Conservation (phyloP, 495 filamentous ascomycete genomes). For the Pyronema domesticum region DNA sequence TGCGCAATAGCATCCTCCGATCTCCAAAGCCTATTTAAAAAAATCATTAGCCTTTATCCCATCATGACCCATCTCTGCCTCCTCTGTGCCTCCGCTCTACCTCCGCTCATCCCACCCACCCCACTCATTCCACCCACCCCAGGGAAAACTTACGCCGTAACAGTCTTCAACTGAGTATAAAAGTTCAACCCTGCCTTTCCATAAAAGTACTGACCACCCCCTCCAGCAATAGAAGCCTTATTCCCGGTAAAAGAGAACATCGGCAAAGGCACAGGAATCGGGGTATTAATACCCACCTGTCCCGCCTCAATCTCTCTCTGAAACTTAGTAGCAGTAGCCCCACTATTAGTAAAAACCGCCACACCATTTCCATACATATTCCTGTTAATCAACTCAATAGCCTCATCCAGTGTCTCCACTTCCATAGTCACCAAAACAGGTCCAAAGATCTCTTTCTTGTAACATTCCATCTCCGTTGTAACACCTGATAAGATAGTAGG, state of each 20-base stretch:
- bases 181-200: constrained; percentile 81
- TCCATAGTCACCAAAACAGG: constrained; percentile 80
- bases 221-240: constrained; percentile 88
- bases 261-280: constrained; percentile 58
- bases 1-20: constrained; percentile 63
- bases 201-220: constrained; percentile 88
- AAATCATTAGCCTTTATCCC: background rate
- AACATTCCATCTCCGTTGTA: constrained; percentile 80
- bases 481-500: constrained; percentile 94
- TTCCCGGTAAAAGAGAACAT: constrained; percentile 98
- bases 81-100: too few relatives aligned
- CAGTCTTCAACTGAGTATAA: constrained; percentile 94
- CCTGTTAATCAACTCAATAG: constrained; percentile 44
- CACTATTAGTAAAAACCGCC: constrained; percentile 45
- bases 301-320: constrained; percentile 52
- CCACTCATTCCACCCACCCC: too few relatives aligned
- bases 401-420: constrained; percentile 66
- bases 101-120: too few relatives aligned
- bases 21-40: constrained; percentile 49
- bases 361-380: constrained; percentile 53
- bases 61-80: too few relatives aligned
- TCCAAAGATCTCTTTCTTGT: constrained; percentile 93
- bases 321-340: constrained; percentile 43
- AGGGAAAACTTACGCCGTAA: constrained; percentile 36
- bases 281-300: constrained; percentile 67